These are phyloP conservation scores for Yamadazyma laniorum DNA, from an alignment of 805 yeast genomes.

Conservation along the genomic window DNA sequence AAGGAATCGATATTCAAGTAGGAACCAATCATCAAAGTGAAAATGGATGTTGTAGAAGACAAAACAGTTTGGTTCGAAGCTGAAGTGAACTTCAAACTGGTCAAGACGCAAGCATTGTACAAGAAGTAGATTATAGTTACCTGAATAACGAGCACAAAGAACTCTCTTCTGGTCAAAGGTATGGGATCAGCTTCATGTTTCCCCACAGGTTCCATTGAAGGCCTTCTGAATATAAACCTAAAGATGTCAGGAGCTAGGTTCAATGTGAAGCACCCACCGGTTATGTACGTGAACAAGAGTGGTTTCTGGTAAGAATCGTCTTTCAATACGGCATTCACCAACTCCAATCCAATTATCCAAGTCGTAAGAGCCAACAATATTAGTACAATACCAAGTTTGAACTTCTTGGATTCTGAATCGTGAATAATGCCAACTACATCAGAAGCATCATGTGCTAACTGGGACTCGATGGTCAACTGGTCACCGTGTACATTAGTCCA, in stretches of 20 bases:
- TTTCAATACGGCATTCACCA: conserved; percentile 49
- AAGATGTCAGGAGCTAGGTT: conserved; percentile 42
- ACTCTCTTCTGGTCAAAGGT: conserved; percentile 25
- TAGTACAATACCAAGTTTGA: conserved; percentile 43
- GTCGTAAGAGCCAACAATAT: conserved; percentile 42
- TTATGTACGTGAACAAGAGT: conserved; percentile 43
- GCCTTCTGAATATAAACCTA: neutral
- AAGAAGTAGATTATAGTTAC: conserved; percentile 41
- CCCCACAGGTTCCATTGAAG: conserved; percentile 3
- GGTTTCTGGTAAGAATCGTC: conserved; percentile 50
- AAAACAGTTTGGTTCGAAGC: conserved; percentile 53
- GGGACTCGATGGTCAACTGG: conserved; percentile 4
- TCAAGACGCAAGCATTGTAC: conserved; percentile 41
- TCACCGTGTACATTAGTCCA: conserved; percentile 3
- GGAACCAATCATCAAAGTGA: conserved; percentile 47
- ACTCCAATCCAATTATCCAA: conserved; percentile 50
- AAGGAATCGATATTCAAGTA: conserved; percentile 41
- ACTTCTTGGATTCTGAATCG: conserved; percentile 41
- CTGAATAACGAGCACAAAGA: conserved; percentile 35
- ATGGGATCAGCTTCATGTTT: conserved; percentile 7
- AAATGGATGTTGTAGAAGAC: conserved; percentile 51
- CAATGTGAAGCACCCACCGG: conserved; percentile 48
- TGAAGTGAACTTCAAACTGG: conserved; percentile 48
- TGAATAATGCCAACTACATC: conserved; percentile 36
- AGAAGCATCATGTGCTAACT: conserved; percentile 10